Conservation (phyloP, 805 yeast genomes). For the Zygosaccharomyces gambellarensis region DNA sequence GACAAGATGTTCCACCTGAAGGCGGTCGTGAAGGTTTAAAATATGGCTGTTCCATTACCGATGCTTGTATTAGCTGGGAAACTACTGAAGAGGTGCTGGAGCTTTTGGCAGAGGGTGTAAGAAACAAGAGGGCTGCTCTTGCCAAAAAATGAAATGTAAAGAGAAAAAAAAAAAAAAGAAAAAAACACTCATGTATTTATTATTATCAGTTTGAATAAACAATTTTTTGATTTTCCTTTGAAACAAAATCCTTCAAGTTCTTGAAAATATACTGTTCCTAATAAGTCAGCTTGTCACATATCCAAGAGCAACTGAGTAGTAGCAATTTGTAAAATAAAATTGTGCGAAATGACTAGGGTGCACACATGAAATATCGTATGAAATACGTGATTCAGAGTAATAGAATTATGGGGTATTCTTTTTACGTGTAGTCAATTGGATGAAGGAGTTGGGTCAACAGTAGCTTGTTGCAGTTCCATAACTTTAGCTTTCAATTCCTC, state of each 20-base stretch:
- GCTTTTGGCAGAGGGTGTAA: constrained; percentile 72
- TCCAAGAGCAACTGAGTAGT: neutral
- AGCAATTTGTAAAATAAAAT: constrained; percentile 3
- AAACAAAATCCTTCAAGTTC: neutral
- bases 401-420: neutral
- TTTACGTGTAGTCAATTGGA: neutral
- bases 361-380: neutral
- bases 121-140: constrained; percentile 55
- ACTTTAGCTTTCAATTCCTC: constrained; percentile 39
- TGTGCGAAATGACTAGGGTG: neutral
- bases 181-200: neutral
- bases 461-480: constrained; percentile 1
- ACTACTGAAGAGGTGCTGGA: constrained; percentile 69
- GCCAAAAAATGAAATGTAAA: constrained; percentile 18
- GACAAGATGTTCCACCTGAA: constrained; percentile 81
- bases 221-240: neutral
- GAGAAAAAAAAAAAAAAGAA: neutral
- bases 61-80: constrained; percentile 93
- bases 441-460: neutral
- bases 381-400: neutral
- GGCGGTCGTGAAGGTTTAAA: constrained; percentile 71
- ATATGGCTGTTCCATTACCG: constrained; percentile 96
- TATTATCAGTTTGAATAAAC: neutral
- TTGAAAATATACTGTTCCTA: neutral
- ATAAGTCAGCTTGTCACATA: neutral